Evolutionary conservation across 495 filamentous ascomycete species (phyloP), one percentile per base, ranked within the genome.

Genomic region (Podospora anserina): DNA sequence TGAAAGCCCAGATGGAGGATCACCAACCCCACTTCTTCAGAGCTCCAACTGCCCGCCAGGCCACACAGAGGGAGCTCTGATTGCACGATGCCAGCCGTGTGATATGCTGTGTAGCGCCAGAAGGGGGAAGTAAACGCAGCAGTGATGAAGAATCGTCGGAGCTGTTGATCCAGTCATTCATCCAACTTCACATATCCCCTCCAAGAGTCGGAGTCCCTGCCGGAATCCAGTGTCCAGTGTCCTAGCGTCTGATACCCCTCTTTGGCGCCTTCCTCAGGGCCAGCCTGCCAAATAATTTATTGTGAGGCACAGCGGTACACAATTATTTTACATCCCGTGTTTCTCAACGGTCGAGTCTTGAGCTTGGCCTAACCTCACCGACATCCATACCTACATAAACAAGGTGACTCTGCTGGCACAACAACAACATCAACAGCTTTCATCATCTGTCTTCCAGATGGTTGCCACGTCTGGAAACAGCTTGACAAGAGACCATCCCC

Each of bases 221-320:
- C 39, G 18, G 23, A 23, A 23, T 23, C 23, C 23, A 23, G 23
- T 23, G 23, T 23, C 23, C 39, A 11, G 5, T 63, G 27, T 23
- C 0, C 11, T 63, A 49, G 61, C 32, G 61, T 63, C 61, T 63
- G 15, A 63, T 63, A 63, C 61, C 61, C 61, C 61, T 63, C 61
- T 39, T 63, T 63, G 26, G 32, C 27, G 11, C 30, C 18, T 63
- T 63, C 59, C 61, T 23, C 27, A 49, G 34, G 32, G n/a, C 9
- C 3, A n/a, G 9, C 13, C 26, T 32, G 30, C 6, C 27, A 61
- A 49, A 18, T 20, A 61, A 27, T 32, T 63, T n/a, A 18, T 63
- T n/a, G 61, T 13, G 61, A 63, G 61, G 61, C n/a, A 63, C 61
- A 39, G 61, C 32, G 11, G 11, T 19, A 49, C 61, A 63, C 59